These are phyloP conservation scores for Vachellia pachyceras DNA, from an alignment of 306 rosid species.

Conservation along the genomic window DNA sequence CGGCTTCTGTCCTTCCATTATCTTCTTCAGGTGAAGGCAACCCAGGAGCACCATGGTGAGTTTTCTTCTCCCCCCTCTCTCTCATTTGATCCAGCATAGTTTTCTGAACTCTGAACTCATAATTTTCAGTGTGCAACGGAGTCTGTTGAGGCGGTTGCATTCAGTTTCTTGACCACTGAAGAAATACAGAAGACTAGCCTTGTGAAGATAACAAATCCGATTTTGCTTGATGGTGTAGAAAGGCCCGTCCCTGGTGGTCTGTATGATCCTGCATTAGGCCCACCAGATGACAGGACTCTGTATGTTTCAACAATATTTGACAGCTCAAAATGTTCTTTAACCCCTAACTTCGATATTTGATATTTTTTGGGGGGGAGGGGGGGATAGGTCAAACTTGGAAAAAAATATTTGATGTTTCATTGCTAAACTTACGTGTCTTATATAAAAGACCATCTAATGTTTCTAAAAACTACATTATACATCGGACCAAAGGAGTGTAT, in stretches of 20 bases:
- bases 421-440: not conserved
- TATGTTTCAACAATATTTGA: constrained; percentile 36
- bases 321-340: not conserved
- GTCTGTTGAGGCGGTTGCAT: constrained; percentile 59
- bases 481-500: not conserved
- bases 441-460: not conserved
- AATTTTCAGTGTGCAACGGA: constrained; percentile 64
- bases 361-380: not conserved
- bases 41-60: too few relatives aligned
- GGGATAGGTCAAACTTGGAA: not conserved
- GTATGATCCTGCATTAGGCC: constrained; percentile 85
- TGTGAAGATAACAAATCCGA: constrained; percentile 55
- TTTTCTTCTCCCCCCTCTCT: not conserved
- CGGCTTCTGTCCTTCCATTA: too few relatives aligned
- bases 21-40: too few relatives aligned
- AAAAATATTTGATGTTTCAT: not conserved
- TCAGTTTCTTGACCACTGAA: constrained; percentile 66
- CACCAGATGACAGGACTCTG: constrained; percentile 60
- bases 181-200: constrained; percentile 65
- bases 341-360: not conserved
- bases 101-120: not conserved
- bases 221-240: constrained; percentile 43
- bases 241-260: constrained; percentile 67
- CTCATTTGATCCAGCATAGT: not conserved
- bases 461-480: not conserved